A percentile compares a stretch with the other conserved stretches of the same genome.
These are phyloP conservation scores for Chaetomiaceae sp. DNA, from an alignment of 2,329 filamentous ascomycete genomes.

Conservation along the genomic window DNA sequence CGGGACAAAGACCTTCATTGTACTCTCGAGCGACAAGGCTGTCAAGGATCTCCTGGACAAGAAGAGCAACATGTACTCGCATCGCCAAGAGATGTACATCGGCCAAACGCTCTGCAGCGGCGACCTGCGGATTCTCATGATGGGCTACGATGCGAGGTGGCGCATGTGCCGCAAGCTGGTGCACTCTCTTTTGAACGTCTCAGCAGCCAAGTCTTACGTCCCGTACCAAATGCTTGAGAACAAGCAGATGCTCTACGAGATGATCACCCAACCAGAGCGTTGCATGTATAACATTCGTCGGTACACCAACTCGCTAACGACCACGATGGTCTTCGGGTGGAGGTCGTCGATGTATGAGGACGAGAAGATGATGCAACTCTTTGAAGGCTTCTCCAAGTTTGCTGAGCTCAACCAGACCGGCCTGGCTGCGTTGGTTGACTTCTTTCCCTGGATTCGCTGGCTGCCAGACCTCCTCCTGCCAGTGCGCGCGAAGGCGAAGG, in stretches of 20 bases:
- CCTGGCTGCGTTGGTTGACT: conserved; percentile 42
- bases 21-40: conserved; percentile 26
- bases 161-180: conserved; percentile 27
- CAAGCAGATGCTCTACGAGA: conserved; percentile 47
- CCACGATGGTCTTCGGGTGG: conserved; percentile 48
- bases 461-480: conserved; percentile 43
- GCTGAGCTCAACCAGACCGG: conserved; percentile 39
- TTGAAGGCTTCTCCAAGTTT: conserved; percentile 38
- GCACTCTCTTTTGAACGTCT: conserved; percentile 46
- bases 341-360: conserved; percentile 41
- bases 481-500: conserved; percentile 35
- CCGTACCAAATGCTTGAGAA: conserved; percentile 54
- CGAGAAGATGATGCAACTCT: conserved; percentile 39
- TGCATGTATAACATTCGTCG: conserved; percentile 44
- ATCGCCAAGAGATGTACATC: conserved; percentile 26
- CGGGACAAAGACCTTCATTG: conserved; percentile 25
- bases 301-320: conserved; percentile 47
- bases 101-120: conserved; percentile 26
- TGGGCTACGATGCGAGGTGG: conserved; percentile 25
- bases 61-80: conserved; percentile 28
- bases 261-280: conserved; percentile 41
- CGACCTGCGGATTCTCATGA: conserved; percentile 26
- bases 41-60: conserved; percentile 29
- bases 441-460: conserved; percentile 41
- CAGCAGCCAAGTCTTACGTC: conserved; percentile 44